Evolutionary conservation across 345 rosid species (phyloP).

Genomic region (Lepidium africanum): DNA sequence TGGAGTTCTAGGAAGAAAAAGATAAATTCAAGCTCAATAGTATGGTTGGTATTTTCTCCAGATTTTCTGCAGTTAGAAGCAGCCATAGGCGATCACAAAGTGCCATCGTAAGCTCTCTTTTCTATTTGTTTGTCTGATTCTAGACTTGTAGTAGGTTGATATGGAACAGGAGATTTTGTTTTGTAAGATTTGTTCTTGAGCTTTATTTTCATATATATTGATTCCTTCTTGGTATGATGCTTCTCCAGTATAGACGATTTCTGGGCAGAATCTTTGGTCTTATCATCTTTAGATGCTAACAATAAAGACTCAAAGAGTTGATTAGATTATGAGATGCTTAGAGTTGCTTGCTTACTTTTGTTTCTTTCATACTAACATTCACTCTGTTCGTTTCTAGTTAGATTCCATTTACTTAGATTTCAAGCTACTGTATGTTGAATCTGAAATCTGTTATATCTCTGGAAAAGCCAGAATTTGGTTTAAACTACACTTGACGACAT

Average conservation of each 20-base stretch:
- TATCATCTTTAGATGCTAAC: not conserved
- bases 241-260: not conserved
- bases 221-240: not conserved
- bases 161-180: not conserved
- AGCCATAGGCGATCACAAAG: slow-evolving; percentile 75
- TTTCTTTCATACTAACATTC: not conserved
- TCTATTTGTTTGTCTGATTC: not conserved
- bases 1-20: not conserved
- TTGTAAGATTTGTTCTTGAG: not conserved
- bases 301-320: no score
- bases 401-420: not conserved
- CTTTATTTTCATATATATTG: not conserved
- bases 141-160: no score
- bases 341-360: not conserved
- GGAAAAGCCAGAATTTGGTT: not conserved
- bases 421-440: not conserved
- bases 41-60: slow-evolving; percentile 93
- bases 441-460: not conserved
- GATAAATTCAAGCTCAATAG: not conserved
- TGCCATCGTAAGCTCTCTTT: slow-evolving; percentile 49
- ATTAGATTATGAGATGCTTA: not conserved
- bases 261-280: not conserved
- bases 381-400: not conserved
- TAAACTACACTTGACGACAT: not conserved
- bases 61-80: slow-evolving; percentile 56